phyloP scores from a whole-genome alignment of 306 rosid genomes.

The Vigna mungo region DNA sequence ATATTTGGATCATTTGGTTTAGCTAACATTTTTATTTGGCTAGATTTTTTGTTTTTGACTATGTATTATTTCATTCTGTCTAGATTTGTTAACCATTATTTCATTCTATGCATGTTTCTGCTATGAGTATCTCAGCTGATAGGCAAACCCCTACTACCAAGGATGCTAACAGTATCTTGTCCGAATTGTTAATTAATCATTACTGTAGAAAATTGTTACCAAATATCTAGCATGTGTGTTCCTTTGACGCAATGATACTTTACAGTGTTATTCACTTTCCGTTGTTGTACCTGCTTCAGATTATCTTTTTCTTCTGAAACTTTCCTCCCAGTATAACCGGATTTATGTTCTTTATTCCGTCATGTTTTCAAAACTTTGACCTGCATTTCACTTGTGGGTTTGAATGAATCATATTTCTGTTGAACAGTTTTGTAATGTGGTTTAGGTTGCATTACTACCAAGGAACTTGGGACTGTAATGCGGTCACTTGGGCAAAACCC shows the following conservation, averaged over 20 bases:
- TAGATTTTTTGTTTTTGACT: not conserved
- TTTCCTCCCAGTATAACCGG: not conserved
- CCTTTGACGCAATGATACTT: not conserved
- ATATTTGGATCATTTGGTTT: not conserved
- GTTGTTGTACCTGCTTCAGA: not conserved
- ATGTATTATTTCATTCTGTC: not conserved
- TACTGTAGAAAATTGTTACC: not conserved
- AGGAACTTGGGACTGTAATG: slow-evolving; percentile 87
- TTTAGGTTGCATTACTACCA: slow-evolving; percentile 80
- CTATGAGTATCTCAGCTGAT: not conserved
- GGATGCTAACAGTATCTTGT: not conserved
- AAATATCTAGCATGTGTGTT: not conserved
- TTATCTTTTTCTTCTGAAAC: not conserved
- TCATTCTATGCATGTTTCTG: not conserved
- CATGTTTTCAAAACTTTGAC: not conserved
- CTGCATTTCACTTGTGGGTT: not conserved
- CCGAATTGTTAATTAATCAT: not conserved
- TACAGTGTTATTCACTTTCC: not conserved
- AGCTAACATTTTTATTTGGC: not conserved
- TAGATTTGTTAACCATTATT: not conserved
- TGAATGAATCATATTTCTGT: slow-evolving; percentile 11
- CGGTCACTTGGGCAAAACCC: slow-evolving; percentile 88
- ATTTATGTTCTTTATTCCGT: not conserved
- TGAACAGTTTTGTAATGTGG: slow-evolving; percentile 23
- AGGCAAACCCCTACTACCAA: not conserved